Evolutionary conservation across 805 yeast genomes (phyloP).

Genomic region (Lipomyces mesembrius): DNA sequence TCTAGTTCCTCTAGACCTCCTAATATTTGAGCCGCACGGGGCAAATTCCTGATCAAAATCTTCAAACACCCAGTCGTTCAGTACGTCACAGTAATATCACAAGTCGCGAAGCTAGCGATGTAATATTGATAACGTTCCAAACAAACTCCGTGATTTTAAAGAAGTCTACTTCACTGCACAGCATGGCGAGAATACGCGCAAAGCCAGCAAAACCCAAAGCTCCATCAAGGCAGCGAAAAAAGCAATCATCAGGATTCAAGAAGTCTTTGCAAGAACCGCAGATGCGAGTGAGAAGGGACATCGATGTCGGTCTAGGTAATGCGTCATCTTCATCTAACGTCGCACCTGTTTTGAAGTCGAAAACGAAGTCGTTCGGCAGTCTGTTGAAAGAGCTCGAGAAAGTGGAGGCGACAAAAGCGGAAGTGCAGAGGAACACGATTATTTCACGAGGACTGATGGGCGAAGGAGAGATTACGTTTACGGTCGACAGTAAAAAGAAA

Average conservation of each 20-base stretch:
- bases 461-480: slow-evolving; percentile 36
- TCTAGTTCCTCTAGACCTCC: too few species aligned
- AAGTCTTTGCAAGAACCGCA: neutral
- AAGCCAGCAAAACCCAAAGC: neutral
- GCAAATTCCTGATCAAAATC: neutral
- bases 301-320: slow-evolving; percentile 1
- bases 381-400: slow-evolving; percentile 16
- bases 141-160: neutral
- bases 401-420: slow-evolving; percentile 15
- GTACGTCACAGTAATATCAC: neutral
- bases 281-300: slow-evolving; percentile 16
- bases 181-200: neutral
- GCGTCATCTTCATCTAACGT: neutral
- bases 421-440: slow-evolving; percentile 11
- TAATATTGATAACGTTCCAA: neutral
- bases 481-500: slow-evolving; percentile 26
- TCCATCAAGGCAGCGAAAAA: neutral
- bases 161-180: neutral
- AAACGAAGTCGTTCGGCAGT: slow-evolving; percentile 25
- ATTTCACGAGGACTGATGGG: slow-evolving; percentile 32
- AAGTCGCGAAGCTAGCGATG: neutral
- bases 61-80: neutral
- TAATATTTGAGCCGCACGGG: neutral
- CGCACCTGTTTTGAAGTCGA: neutral
- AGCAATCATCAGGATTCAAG: neutral